Base-by-base conservation (phyloP, 352 stramenopile species). In the Globisporangium solare region DNA sequence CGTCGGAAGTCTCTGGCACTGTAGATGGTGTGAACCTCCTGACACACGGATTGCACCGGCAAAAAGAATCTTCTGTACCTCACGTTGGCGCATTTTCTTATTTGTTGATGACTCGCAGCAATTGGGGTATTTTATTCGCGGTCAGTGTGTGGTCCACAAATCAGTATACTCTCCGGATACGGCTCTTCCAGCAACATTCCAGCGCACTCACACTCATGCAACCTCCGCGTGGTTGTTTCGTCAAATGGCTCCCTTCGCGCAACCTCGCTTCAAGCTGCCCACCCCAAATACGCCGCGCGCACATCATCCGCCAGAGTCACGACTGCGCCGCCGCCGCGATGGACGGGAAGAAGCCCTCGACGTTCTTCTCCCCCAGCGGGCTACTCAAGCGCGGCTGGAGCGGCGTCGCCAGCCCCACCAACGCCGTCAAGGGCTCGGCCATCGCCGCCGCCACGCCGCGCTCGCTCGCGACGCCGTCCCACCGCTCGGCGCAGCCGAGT, bases 321-420 rank as follows among this genome's bases (percentile, higher is more conserved):
- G 3, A 27, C 24, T 10, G 18, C 4, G 60, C 50, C 54, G 37
- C 54, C 42, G 46, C 51, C 42, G 45, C 22, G 32, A 64, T 64
- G 59, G 61, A 67, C 24, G 42, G 47, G n/a, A 83, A 76, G 75
- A 74, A 85, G 63, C 45, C 70, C 13, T 48, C 56, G 47, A 15
- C 58, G 46, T 71, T 78, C 21, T 70, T 89, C 64, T 88, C 78
- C 17, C 76, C 81, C 21, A 68, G 64, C 11, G 70, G 71, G 17
- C 66, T 89, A 58, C 68, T 88, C 47, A 86, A 86, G 71, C 76
- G 73, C 53, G 76, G 72, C n/a, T 88, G 74, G 74, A 74, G 63
- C 62, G 76, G 78, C 41, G 61, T 91, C 55, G 81, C 68, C 43
- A 91, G 74, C 61, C 78, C 81, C 39, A 62, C 88, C 42, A 68